Base-by-base conservation (phyloP, 139 green algal genomes). In the Chlorella sp. region DNA sequence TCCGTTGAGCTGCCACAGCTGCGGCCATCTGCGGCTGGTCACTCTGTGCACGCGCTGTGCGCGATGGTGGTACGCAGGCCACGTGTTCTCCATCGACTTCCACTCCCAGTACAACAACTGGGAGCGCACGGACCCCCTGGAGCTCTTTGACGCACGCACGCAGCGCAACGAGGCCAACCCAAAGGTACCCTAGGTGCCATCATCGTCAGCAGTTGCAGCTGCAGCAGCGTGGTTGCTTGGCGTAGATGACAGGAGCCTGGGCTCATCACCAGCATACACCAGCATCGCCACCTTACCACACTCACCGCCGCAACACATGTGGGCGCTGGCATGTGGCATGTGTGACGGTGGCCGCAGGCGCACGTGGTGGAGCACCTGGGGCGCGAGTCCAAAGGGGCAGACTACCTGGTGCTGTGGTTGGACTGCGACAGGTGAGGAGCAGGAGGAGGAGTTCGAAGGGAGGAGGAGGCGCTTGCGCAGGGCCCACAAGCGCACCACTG, bases 391-490 rank as follows among this genome's bases (percentile, higher is more conserved):
- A 87, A 84, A 33, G 84, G 80, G 35, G 81, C 64, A 30, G 72
- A 91, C 66, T 77, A 80, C 51, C 73, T 96, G 31, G 84, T 95
- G 69, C 83, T 96, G 50, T 96, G 91, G 91, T 86, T 96, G 51
- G 91, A 96, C 82, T 96, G 91, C 67, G 91, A 96, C 79, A 70
- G n/a, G n/a, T n/a, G n/a, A n/a, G n/a, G n/a, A n/a, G n/a, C n/a
- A n/a, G n/a, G n/a, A n/a, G n/a, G n/a, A n/a, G n/a, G n/a, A n/a
- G n/a, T n/a, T n/a, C n/a, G n/a, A n/a, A n/a, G n/a, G n/a, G n/a
- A n/a, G n/a, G n/a, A n/a, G n/a, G n/a, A n/a, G n/a, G n/a, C n/a
- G n/a, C n/a, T n/a, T n/a, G n/a, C n/a, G n/a, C n/a, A n/a, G n/a
- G n/a, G n/a, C n/a, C n/a, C n/a, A n/a, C n/a, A n/a, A n/a, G n/a